Conservation (phyloP, 306 rosid species). For the Dalbergia cochinchinensis region DNA sequence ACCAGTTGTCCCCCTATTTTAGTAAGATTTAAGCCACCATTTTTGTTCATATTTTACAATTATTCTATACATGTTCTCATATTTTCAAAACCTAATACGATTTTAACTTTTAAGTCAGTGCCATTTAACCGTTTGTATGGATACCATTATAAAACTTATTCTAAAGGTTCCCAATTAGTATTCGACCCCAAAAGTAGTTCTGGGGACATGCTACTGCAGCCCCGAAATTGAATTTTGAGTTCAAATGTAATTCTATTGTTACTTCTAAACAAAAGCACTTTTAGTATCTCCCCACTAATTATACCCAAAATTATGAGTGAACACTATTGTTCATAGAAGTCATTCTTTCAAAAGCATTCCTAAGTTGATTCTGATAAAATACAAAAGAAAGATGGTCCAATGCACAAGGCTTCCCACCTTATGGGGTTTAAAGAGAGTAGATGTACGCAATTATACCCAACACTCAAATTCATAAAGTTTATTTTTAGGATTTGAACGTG, state of each 20-base stretch:
- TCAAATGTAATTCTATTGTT: background rate
- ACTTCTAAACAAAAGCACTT: background rate
- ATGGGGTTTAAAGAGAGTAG: too few relatives aligned
- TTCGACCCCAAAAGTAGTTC: background rate
- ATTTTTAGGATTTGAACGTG: too few relatives aligned
- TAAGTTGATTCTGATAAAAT: background rate
- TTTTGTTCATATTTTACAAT: background rate
- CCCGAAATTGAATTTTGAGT: background rate
- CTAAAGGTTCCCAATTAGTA: background rate
- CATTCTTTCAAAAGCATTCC: conserved; percentile 1
- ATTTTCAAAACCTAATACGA: background rate
- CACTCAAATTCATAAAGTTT: too few relatives aligned
- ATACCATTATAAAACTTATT: background rate
- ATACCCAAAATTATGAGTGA: background rate
- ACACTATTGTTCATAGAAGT: background rate
- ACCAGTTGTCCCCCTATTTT: background rate
- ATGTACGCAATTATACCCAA: too few relatives aligned
- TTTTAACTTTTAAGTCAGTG: background rate
- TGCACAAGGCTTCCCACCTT: too few relatives aligned
- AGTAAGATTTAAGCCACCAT: background rate
- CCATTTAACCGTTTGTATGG: background rate
- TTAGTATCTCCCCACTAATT: too few relatives aligned
- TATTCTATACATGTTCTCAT: background rate
- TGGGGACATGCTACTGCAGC: background rate
- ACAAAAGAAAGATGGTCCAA: too few relatives aligned